Conservation (phyloP, 495 filamentous ascomycete species). For the Aspergillus affinis region DNA sequence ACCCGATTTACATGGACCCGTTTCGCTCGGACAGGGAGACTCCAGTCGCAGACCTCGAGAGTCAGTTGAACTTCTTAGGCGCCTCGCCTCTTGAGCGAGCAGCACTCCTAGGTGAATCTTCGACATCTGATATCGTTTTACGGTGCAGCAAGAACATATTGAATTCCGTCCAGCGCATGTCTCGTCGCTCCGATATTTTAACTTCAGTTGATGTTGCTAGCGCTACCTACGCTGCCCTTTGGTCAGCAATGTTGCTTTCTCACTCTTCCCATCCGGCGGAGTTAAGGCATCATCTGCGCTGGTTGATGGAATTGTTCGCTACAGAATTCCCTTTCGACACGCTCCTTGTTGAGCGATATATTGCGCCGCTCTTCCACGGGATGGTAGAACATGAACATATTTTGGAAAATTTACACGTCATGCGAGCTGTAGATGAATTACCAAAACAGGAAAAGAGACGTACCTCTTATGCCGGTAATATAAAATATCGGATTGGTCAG, state of each 20-base stretch:
- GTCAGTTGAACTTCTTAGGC: conserved; percentile 62
- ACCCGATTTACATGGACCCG: conserved; percentile 80
- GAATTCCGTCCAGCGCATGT: conserved; percentile 51
- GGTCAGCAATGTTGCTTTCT: conserved; percentile 69
- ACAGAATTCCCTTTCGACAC: conserved; percentile 61
- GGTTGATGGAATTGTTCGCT: conserved; percentile 66
- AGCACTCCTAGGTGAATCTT: conserved; percentile 58
- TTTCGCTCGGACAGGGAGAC: conserved; percentile 71
- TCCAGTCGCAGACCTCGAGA: conserved; percentile 53
- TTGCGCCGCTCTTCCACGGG: conserved; percentile 56
- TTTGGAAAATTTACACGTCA: conserved; percentile 53
- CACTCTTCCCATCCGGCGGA: conserved; percentile 48
- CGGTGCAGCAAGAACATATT: conserved; percentile 81
- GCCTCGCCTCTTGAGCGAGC: conserved; percentile 52
- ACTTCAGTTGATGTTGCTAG: conserved; percentile 56
- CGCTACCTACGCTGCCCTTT: conserved; percentile 74
- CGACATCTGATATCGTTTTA: conserved; percentile 64
- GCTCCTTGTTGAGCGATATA: conserved; percentile 62
- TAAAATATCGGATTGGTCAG: conserved; percentile 77
- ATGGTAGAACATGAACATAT: conserved; percentile 46
- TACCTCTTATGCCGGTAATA: conserved; percentile 35
- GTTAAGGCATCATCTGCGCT: conserved; percentile 61
- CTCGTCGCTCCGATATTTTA: conserved; percentile 21
- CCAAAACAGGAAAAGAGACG: conserved; percentile 54
- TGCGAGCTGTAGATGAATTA: conserved; percentile 60